Evolutionary conservation across 225 moss, liverwort and hornwort species (phyloP).

Genomic region (Marchantia paleacea): DNA sequence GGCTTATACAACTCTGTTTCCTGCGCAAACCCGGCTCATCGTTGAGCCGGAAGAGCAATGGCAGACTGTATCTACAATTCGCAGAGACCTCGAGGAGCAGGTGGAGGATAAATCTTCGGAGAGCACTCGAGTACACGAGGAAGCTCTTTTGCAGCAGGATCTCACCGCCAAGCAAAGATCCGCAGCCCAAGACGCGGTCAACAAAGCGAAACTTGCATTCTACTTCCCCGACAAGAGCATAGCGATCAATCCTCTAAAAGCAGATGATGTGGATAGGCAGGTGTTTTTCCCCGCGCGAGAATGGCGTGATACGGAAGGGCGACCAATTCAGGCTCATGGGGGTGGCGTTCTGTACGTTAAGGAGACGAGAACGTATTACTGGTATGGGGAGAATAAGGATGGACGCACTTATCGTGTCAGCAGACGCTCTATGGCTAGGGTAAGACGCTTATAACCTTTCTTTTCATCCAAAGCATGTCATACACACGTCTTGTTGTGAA

Average conservation of each 20-base stretch:
- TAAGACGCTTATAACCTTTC: constrained; percentile 26
- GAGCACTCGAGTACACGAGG: constrained; percentile 15
- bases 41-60: constrained; percentile 25
- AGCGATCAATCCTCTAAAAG: constrained; percentile 59
- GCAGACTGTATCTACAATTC: constrained; percentile 28
- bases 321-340: constrained; percentile 91
- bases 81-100: constrained; percentile 28
- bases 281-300: constrained; percentile 73
- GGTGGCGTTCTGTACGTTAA: constrained; percentile 78
- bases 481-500: not conserved
- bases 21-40: constrained; percentile 17
- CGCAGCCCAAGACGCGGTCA: constrained; percentile 24
- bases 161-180: constrained; percentile 33
- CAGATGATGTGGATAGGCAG: constrained; percentile 47
- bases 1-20: constrained; percentile 35
- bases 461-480: not conserved
- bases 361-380: constrained; percentile 70
- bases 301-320: constrained; percentile 84
- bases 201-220: constrained; percentile 57
- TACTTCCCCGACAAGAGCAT: constrained; percentile 64
- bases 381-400: constrained; percentile 98
- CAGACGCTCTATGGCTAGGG: constrained; percentile 72
- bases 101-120: constrained; percentile 11
- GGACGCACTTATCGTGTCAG: constrained; percentile 64
- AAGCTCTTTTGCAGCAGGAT: constrained; percentile 16